A percentile compares a stretch with the other conserved stretches of the same genome.
Conservation (phyloP, 805 yeast genomes). For the Candida railenensis region DNA sequence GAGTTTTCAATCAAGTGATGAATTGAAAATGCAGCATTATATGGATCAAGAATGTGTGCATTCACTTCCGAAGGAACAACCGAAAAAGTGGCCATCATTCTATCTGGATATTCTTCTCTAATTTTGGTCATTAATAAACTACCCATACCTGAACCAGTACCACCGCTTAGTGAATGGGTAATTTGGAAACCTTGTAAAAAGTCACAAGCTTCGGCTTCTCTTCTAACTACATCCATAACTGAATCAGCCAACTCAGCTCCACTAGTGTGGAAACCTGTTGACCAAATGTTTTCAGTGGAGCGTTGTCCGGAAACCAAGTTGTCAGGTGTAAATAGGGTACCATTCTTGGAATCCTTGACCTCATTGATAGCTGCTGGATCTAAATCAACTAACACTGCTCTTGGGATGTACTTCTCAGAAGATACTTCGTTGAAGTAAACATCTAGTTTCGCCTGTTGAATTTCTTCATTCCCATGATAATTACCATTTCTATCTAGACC, state of each 20-base stretch:
- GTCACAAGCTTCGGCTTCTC: slow-evolving; percentile 93
- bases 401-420: slow-evolving; percentile 87
- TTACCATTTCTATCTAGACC: slow-evolving; percentile 75
- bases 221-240: slow-evolving; percentile 84
- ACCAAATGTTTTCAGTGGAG: slow-evolving; percentile 96
- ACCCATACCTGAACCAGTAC: slow-evolving; percentile 98
- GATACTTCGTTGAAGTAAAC: slow-evolving; percentile 89
- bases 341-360: slow-evolving; percentile 76
- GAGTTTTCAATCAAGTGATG: slow-evolving; percentile 90
- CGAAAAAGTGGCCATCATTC: slow-evolving; percentile 95
- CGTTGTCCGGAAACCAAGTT: slow-evolving; percentile 86
- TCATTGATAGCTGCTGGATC: slow-evolving; percentile 94
- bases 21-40: slow-evolving; percentile 89
- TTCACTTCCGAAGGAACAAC: slow-evolving; percentile 90
- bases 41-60: slow-evolving; percentile 94
- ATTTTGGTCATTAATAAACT: slow-evolving; percentile 81
- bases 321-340: slow-evolving; percentile 88
- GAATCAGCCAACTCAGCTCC: slow-evolving; percentile 93
- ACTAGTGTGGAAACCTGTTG: slow-evolving; percentile 94
- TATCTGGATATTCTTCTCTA: slow-evolving; percentile 90
- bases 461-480: slow-evolving; percentile 53
- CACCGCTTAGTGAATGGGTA: slow-evolving; percentile 60
- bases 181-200: slow-evolving; percentile 94
- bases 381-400: slow-evolving; percentile 88
- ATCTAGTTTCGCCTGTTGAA: slow-evolving; percentile 56